Percentiles rank a stretch among this genome's conserved stretches.
These are phyloP conservation scores for Friedmanniomyces endolithicus DNA, from an alignment of 495 filamentous ascomycete species.

Conservation along the genomic window DNA sequence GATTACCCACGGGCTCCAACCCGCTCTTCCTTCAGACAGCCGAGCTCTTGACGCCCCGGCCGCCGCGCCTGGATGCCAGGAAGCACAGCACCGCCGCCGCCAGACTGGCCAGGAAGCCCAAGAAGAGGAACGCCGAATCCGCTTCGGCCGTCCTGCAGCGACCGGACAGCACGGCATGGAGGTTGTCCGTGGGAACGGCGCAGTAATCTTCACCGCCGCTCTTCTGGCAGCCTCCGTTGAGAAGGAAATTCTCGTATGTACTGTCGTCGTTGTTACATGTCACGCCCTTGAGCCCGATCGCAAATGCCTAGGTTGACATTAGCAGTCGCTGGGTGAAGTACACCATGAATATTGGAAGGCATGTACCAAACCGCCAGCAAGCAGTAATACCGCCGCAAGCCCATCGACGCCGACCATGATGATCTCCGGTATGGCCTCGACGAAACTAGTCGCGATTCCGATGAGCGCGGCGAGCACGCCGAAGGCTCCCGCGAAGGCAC, in stretches of 20 bases:
- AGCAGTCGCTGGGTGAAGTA: neutral
- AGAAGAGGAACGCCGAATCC: constrained; percentile 12
- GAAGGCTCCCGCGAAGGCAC: constrained; percentile 10
- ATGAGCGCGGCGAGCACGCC: constrained; percentile 9
- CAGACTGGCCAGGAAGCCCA: constrained; percentile 3
- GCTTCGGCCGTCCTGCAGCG: constrained; percentile 8
- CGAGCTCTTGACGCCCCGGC: neutral
- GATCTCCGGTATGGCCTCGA: constrained; percentile 2
- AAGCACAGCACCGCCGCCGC: neutral
- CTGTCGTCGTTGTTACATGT: neutral
- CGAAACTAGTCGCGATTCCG: constrained; percentile 2
- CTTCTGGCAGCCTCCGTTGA: constrained; percentile 5
- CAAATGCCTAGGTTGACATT: neutral
- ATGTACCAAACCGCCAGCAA: constrained; percentile 14
- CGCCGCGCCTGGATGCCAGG: neutral
- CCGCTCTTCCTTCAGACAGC: neutral
- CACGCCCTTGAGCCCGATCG: neutral
- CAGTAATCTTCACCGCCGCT: neutral
- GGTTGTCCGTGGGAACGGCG: neutral
- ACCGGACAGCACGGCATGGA: neutral
- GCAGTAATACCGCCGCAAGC: constrained; percentile 1
- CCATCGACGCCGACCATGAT: constrained; percentile 6
- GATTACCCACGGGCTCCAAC: neutral
- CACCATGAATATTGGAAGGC: neutral
- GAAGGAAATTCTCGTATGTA: neutral